Evolutionary conservation across 345 rosid genomes (phyloP), one percentile per base, ranked within the genome.

Genomic region (Firmiana major): DNA sequence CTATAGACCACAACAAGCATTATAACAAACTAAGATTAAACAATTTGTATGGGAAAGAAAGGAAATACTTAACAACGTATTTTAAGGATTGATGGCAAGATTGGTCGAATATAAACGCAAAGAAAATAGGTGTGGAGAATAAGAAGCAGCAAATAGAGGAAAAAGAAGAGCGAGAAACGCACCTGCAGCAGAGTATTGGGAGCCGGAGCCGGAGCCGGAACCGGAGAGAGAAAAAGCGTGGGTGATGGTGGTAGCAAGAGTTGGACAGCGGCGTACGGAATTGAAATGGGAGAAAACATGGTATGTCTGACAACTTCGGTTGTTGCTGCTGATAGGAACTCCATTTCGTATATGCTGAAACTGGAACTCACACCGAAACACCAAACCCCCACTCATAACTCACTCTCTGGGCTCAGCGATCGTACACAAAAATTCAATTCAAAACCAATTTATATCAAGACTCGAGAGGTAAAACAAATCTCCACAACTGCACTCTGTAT

Each of bases 151-250:
- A 31, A 31, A 31, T 1, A 31, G 34, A 31, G 34, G 34, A 31
- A 31, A 31, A 43, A 46, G 40, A 54, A 55, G 9, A 17, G 42
- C 43, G 16, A 28, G 40, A 17, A 71, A 71, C 67, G 45, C 34
- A 66, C 79, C 79, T 54, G 79, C 57, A 38, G 73, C 60, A n/a
- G n/a, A n/a, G n/a, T n/a, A n/a, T n/a, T n/a, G n/a, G n/a, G n/a
- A n/a, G n/a, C n/a, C n/a, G n/a, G n/a, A n/a, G 11, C 79, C 79
- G 63, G 79, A 9, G 57, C 40, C 70, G 21, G 78, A 46, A 45
- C 43, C 55, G 57, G 58, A 48, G 58, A 49, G 40, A 51, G 75
- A 71, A 63, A n/a, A 75, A 1, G 71, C 78, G 31, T 62, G 78
- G 71, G 59, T 31, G 68, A 45, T 26, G 17, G 9, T 17, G 74